These are phyloP conservation scores for Avicennia marina DNA, from an alignment of 257 asterid genomes.

Conservation along the genomic window DNA sequence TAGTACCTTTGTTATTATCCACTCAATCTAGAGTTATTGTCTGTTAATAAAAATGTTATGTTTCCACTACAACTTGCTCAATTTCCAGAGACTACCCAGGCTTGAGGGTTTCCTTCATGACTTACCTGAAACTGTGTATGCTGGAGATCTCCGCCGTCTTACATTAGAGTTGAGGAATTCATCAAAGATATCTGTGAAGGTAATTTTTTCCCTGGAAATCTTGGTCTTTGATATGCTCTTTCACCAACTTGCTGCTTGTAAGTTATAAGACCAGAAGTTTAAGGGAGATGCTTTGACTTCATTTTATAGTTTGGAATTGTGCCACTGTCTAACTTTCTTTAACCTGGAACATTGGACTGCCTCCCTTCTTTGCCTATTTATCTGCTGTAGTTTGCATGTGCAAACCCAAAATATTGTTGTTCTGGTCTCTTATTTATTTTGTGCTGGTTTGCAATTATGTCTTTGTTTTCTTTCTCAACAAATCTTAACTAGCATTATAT, in stretches of 20 bases:
- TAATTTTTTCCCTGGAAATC: slow-evolving; percentile 20
- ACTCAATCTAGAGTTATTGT: slow-evolving; percentile 10
- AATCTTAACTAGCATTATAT: background rate
- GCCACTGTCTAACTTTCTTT: slow-evolving; percentile 6
- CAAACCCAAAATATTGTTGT: slow-evolving; percentile 9
- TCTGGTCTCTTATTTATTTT: too few relatives aligned
- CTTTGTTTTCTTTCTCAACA: slow-evolving; percentile 11
- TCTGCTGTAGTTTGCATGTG: slow-evolving; percentile 12
- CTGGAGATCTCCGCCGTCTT: slow-evolving; percentile 77
- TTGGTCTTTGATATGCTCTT: background rate
- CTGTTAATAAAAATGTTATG: slow-evolving; percentile 1
- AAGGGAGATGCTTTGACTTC: slow-evolving; percentile 11
- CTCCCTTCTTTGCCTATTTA: slow-evolving; percentile 1
- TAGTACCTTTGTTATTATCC: too few relatives aligned
- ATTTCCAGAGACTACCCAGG: slow-evolving; percentile 76
- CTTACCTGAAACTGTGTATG: slow-evolving; percentile 64
- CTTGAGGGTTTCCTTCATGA: slow-evolving; percentile 68
- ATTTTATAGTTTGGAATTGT: background rate
- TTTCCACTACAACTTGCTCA: slow-evolving; percentile 30
- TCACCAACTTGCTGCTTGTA: slow-evolving; percentile 14
- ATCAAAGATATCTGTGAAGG: slow-evolving; percentile 75
- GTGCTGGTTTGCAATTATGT: slow-evolving; percentile 7
- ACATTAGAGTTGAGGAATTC: slow-evolving; percentile 84
- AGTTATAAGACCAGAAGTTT: background rate
- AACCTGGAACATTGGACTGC: background rate